A percentile compares a stretch with the other conserved stretches of the same genome.
Evolutionary conservation across 2,329 filamentous ascomycete species (phyloP).

Genomic region (Stagonosporopsis vannaccii): DNA sequence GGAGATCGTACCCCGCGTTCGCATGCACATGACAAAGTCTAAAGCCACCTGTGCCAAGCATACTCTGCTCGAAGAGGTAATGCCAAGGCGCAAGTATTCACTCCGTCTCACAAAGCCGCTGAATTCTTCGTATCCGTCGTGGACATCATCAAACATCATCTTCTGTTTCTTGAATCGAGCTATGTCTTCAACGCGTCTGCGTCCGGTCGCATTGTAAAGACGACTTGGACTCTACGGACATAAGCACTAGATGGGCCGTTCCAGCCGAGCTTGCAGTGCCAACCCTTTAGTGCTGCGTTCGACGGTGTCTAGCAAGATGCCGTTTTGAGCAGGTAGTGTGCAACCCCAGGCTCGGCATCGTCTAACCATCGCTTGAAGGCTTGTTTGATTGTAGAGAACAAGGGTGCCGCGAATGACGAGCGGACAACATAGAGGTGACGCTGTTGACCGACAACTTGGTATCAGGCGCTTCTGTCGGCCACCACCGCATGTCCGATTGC

Average conservation of each 20-base stretch:
- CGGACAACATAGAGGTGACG: not conserved
- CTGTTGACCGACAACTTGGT: not conserved
- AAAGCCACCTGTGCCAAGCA: constrained; percentile 8
- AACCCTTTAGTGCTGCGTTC: constrained; percentile 48
- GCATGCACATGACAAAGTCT: constrained; percentile 1
- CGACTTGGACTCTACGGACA: constrained; percentile 9
- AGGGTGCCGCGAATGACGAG: not conserved
- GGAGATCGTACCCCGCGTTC: constrained; percentile 18
- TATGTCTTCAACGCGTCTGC: not conserved
- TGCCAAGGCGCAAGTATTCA: constrained; percentile 11
- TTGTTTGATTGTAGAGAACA: not conserved
- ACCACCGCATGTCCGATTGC: constrained; percentile 1
- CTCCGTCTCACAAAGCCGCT: constrained; percentile 5
- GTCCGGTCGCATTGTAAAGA: not conserved
- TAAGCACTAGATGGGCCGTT: constrained; percentile 27
- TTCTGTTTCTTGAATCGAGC: not conserved
- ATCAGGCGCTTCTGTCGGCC: not conserved
- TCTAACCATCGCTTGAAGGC: not conserved
- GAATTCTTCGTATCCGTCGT: not conserved
- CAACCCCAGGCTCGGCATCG: not conserved
- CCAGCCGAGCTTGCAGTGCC: constrained; percentile 41
- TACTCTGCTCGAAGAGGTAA: constrained; percentile 10
- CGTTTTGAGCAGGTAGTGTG: constrained; percentile 33
- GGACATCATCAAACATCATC: not conserved
- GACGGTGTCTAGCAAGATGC: constrained; percentile 31